A percentile compares a stretch with the other conserved stretches of the same genome.
These are phyloP conservation scores for Pistacia vera DNA, from an alignment of 345 rosid species.

Conservation along the genomic window DNA sequence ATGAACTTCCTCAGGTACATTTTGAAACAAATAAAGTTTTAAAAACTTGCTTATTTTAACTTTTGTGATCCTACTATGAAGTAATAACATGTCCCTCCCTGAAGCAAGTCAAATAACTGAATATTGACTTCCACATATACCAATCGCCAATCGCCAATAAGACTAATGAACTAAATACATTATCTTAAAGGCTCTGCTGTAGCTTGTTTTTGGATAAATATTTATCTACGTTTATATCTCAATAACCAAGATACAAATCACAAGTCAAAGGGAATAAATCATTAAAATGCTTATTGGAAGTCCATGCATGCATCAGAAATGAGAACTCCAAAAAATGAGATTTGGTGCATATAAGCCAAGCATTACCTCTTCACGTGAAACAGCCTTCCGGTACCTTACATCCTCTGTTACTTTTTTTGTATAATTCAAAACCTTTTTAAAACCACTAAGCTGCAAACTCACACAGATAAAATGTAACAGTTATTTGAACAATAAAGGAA, in stretches of 20 bases:
- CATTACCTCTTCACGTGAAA: constrained; percentile 96
- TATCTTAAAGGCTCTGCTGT: background rate
- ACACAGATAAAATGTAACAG: constrained; percentile 5
- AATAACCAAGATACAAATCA: background rate
- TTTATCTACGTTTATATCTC: background rate
- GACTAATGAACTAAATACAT: background rate
- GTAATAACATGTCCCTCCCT: too few relatives aligned
- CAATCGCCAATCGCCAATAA: background rate
- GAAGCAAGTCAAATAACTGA: background rate
- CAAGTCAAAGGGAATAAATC: background rate
- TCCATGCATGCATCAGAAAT: background rate
- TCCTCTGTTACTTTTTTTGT: constrained; percentile 91
- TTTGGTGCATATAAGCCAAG: background rate
- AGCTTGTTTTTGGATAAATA: too few relatives aligned
- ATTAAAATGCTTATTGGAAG: background rate
- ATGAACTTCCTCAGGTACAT: background rate
- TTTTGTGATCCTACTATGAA: background rate
- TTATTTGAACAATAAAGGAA: constrained; percentile 12
- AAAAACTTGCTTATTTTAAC: background rate
- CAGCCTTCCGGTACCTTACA: constrained; percentile 64
- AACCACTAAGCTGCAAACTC: constrained; percentile 86
- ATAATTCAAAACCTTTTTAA: constrained; percentile 94
- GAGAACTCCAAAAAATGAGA: constrained; percentile 12
- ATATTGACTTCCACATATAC: background rate
- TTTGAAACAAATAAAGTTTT: too few relatives aligned